These are phyloP conservation scores for Hyaloscypha finlandica DNA, from an alignment of 495 filamentous ascomycete genomes.

Conservation along the genomic window DNA sequence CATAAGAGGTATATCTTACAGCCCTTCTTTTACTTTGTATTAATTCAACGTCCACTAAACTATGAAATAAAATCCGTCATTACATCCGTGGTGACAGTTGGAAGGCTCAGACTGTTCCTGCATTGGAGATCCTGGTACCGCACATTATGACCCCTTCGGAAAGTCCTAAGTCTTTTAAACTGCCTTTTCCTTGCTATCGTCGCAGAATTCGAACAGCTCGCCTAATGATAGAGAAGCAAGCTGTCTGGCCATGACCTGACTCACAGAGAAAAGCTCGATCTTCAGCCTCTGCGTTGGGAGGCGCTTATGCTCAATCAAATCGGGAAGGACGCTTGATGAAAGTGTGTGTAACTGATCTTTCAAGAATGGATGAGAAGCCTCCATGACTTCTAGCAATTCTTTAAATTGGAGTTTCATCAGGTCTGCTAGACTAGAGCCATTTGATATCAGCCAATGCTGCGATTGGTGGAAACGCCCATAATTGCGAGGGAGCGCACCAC, in stretches of 20 bases:
- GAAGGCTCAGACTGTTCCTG: neutral
- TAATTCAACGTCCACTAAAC: neutral
- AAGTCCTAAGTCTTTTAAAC: neutral
- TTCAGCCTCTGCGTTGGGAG: no score
- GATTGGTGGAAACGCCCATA: neutral
- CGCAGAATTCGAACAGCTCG: neutral
- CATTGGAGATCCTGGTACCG: neutral
- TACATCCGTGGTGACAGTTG: neutral
- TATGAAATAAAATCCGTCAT: neutral
- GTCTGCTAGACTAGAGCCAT: neutral
- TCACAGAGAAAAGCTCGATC: neutral
- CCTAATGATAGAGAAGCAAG: neutral
- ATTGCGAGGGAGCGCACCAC: neutral
- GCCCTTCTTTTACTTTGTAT: neutral
- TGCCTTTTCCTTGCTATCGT: neutral
- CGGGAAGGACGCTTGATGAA: slow-evolving; percentile 16
- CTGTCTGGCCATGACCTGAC: neutral
- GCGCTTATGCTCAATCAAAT: neutral
- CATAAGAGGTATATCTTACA: neutral
- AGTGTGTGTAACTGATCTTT: slow-evolving; percentile 24
- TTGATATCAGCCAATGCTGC: slow-evolving; percentile 2
- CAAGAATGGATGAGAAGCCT: neutral
- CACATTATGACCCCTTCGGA: neutral
- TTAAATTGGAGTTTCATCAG: neutral
- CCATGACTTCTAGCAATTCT: neutral